Conservation (phyloP, 2,329 filamentous ascomycete genomes). For the Pseudocercospora eumusae region DNA sequence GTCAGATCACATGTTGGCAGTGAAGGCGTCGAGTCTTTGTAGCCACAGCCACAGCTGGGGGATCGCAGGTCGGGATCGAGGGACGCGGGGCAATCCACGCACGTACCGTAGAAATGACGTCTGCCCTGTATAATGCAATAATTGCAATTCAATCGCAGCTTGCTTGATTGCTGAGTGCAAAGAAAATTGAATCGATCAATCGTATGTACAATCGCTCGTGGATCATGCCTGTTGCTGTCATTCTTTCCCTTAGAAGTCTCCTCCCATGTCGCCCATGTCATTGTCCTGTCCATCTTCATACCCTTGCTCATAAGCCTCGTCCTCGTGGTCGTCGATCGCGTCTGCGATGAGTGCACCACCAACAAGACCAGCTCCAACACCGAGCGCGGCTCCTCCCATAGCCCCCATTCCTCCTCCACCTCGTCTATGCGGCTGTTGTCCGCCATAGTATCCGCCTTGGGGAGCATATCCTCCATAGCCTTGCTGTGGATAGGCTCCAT, state of each 20-base stretch:
- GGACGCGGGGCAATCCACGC: not conserved
- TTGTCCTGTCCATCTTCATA: conserved; percentile 40
- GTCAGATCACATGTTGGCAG: not conserved
- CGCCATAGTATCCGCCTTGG: conserved; percentile 32
- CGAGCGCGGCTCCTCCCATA: conserved; percentile 72
- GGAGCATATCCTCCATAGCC: conserved; percentile 43
- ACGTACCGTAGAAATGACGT: too few species aligned
- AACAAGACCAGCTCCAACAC: conserved; percentile 76
- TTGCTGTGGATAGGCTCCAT: conserved; percentile 32
- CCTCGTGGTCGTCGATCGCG: conserved; percentile 58
- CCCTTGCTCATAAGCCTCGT: conserved; percentile 54
- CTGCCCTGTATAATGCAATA: too few species aligned
- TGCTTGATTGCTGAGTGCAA: not conserved
- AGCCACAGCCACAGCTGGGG: not conserved
- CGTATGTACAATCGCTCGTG: not conserved
- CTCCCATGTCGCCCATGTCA: conserved; percentile 31
- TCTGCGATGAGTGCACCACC: conserved; percentile 74
- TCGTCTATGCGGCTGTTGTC: conserved; percentile 48
- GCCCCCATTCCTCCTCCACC: conserved; percentile 62
- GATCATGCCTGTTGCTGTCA: not conserved
- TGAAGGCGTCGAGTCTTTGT: not conserved
- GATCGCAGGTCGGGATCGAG: not conserved
- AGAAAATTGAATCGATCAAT: not conserved
- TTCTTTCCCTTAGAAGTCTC: conserved; percentile 21
- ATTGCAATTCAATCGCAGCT: too few species aligned